Evolutionary conservation across 495 filamentous ascomycete species (phyloP).

Genomic region (Hypoxylon intermedium): DNA sequence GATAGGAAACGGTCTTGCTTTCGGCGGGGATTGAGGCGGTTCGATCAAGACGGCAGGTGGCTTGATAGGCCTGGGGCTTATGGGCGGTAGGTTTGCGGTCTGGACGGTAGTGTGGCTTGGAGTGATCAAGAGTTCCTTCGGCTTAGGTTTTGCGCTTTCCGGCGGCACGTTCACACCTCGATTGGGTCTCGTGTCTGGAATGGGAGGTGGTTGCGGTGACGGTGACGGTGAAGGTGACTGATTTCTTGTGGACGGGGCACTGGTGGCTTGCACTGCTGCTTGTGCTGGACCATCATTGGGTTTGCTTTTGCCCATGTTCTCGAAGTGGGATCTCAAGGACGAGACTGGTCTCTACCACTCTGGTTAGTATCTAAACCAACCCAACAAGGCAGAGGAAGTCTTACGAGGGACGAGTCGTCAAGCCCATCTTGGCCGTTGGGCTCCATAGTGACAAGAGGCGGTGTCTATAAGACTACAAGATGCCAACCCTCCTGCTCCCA

Average conservation of each 20-base stretch:
- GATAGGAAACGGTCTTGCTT: constrained; percentile 45
- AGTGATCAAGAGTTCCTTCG: constrained; percentile 40
- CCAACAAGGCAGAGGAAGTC: constrained; percentile 14
- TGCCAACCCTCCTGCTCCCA: constrained; percentile 33
- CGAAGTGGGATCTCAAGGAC: constrained; percentile 89
- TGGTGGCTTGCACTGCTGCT: constrained; percentile 2
- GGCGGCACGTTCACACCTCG: constrained; percentile 38
- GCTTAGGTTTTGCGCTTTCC: constrained; percentile 32
- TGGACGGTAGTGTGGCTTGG: constrained; percentile 37
- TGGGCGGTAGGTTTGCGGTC: constrained; percentile 41
- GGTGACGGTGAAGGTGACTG: constrained; percentile 51
- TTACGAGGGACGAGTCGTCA: constrained; percentile 68
- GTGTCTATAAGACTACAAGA: constrained; percentile 40
- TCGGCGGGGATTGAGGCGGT: constrained; percentile 77
- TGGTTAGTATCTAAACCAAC: constrained; percentile 35
- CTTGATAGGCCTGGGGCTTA: constrained; percentile 61
- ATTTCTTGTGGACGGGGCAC: constrained; percentile 41
- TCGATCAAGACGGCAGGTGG: constrained; percentile 76
- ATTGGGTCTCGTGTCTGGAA: constrained; percentile 56
- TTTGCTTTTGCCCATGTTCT: constrained; percentile 77
- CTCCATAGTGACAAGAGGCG: constrained; percentile 49
- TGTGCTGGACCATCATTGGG: constrained; percentile 48
- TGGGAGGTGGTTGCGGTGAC: constrained; percentile 60
- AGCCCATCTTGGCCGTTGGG: constrained; percentile 52
- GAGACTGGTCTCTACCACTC: constrained; percentile 76